Evolutionary conservation across 768 basidiomycete genomes (phyloP), one percentile per base, ranked within the genome.

Genomic region (Macrolepiota fuliginosa): DNA sequence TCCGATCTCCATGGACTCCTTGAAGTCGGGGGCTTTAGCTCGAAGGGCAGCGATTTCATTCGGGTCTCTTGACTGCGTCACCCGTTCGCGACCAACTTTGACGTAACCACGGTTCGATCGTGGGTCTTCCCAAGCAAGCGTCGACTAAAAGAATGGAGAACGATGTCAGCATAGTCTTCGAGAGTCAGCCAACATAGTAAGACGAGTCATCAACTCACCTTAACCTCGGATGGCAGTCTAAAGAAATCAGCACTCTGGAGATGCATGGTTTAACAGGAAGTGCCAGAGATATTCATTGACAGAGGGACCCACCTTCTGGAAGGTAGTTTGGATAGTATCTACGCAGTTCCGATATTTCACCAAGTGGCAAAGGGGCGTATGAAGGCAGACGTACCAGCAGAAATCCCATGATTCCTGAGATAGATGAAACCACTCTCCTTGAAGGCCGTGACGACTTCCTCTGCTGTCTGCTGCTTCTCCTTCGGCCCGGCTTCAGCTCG

Each of bases 1-100:
- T 32, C 94, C 92, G 49, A 96, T 94, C 72, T 96, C 93, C 87
- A 95, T 92, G 7, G 85, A 79, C 72, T 95, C 92, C 72, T 93
- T 92, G 74, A 75, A 85, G 69, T 93, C 92, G 0, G 93, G 92
- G 0, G 92, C 86, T 62, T 84, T 86, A 61, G 75, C 77, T n/a
- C 93, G 86, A 22, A 94, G 75, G 47, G 79, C 72, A 49, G 86
- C 88, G 65, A 95, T 94, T 74, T 92, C 91, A 17, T 78, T 73
- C 10, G 85, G 80, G 72, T 92, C 84, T 35, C 81, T 76, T 25
- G 88, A 87, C 63, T 90, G 89, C 0, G 90, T 91, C 29, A 92
- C 89, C 36, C 89, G 88, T 72, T 96, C 94, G 19, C 93, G 83
- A 17, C 93, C 93, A 40, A 90, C 77, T 64, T 79, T 76, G 53